phyloP scores from a whole-genome alignment of 805 yeast species.

The Alloascoidea africana region DNA sequence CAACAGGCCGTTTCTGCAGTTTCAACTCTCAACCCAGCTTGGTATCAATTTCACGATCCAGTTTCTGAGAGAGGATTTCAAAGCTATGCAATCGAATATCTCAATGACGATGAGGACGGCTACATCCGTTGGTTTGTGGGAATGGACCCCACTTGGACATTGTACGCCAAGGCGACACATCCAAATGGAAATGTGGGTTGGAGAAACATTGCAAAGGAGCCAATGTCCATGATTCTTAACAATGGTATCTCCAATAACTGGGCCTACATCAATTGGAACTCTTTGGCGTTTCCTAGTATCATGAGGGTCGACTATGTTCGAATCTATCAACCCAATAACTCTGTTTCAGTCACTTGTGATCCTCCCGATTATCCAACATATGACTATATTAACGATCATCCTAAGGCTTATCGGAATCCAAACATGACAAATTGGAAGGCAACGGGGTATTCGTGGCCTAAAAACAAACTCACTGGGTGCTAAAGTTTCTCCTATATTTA shows the following conservation, averaged over 20 bases:
- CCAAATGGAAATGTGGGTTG: conserved; percentile 86
- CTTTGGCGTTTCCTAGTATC: conserved; percentile 60
- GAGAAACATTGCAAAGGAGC: conserved; percentile 77
- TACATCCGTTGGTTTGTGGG: conserved; percentile 86
- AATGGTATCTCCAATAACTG: conserved; percentile 84
- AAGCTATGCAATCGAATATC: conserved; percentile 61
- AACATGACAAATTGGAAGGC: conserved; percentile 62
- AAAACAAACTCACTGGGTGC: too few species aligned
- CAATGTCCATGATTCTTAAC: conserved; percentile 81
- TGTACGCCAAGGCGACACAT: conserved; percentile 59
- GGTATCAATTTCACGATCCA: conserved; percentile 40
- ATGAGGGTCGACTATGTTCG: conserved; percentile 78
- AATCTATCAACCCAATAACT: conserved; percentile 69
- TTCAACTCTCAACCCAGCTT: conserved; percentile 60
- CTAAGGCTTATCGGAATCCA: conserved; percentile 48
- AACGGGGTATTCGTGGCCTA: conserved; percentile 64
- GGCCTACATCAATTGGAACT: conserved; percentile 89
- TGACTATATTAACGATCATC: conserved; percentile 65
- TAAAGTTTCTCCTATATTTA: too few species aligned
- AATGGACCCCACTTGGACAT: conserved; percentile 55
- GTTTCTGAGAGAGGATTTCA: conserved; percentile 46
- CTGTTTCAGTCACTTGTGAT: conserved; percentile 60
- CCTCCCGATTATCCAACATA: conserved; percentile 76
- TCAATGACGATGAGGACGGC: conserved; percentile 54
- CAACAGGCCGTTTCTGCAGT: conserved; percentile 87